These are phyloP conservation scores for Penicillium mononematosum DNA, from an alignment of 495 filamentous ascomycete species.

Conservation along the genomic window DNA sequence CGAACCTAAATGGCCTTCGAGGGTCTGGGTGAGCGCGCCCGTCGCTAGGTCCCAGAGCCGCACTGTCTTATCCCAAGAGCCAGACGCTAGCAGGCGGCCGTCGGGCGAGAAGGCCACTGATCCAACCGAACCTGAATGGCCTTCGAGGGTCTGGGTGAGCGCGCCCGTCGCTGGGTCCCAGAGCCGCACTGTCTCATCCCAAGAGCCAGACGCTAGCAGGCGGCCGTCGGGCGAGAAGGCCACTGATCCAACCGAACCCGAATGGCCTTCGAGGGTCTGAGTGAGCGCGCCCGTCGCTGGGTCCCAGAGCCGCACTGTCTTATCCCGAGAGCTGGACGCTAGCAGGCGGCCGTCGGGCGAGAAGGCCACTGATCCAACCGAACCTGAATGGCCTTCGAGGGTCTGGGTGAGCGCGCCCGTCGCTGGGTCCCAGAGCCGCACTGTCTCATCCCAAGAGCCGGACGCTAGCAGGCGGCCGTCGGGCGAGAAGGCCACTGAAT, in stretches of 20 bases:
- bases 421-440: too few relatives aligned
- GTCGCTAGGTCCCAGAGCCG: constrained; percentile 29
- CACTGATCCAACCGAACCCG: constrained; percentile 10
- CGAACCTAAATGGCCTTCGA: too few relatives aligned
- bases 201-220: background rate
- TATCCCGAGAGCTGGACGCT: constrained; percentile 15
- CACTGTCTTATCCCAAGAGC: constrained; percentile 19
- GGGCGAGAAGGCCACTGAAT: too few relatives aligned
- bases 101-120: constrained; percentile 31
- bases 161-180: constrained; percentile 23
- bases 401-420: too few relatives aligned
- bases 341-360: constrained; percentile 24
- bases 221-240: constrained; percentile 11
- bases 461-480: too few relatives aligned
- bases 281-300: too few relatives aligned
- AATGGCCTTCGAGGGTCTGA: too few relatives aligned
- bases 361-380: constrained; percentile 19
- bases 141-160: too few relatives aligned
- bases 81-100: constrained; percentile 23
- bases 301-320: too few relatives aligned
- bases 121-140: too few relatives aligned
- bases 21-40: too few relatives aligned
- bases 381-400: constrained; percentile 15
- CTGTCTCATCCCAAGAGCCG: too few relatives aligned
- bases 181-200: constrained; percentile 15